A percentile compares a stretch with the other conserved stretches of the same genome.
Conservation (phyloP, 495 filamentous ascomycete genomes). For the Xylaria sp. region DNA sequence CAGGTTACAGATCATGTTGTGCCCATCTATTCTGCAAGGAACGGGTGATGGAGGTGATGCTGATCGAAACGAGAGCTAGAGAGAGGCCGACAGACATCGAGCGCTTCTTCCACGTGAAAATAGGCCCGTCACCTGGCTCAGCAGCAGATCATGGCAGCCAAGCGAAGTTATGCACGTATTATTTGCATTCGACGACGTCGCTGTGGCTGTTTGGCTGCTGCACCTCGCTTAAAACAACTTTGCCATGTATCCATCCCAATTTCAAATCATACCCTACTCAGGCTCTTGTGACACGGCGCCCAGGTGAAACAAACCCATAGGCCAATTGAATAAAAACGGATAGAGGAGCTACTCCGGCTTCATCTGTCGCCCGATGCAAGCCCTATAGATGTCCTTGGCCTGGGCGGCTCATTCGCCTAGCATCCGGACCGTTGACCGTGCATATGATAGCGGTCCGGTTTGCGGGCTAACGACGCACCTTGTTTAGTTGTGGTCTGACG, state of each 20-base stretch:
- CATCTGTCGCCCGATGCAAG: slow-evolving; percentile 14
- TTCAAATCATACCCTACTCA: slow-evolving; percentile 3
- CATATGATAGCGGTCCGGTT: not conserved
- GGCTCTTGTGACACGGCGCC: slow-evolving; percentile 5
- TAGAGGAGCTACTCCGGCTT: not conserved
- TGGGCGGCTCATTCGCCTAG: slow-evolving; percentile 11
- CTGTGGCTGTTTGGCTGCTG: slow-evolving; percentile 1
- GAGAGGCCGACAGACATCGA: slow-evolving; percentile 2
- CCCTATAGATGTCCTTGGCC: slow-evolving; percentile 3
- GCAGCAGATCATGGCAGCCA: slow-evolving; percentile 6
- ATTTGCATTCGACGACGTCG: slow-evolving; percentile 12
- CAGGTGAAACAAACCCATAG: not conserved
- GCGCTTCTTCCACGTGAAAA: slow-evolving; percentile 11
- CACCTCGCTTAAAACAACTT: not conserved
- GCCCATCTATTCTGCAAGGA: slow-evolving; percentile 8
- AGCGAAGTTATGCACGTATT: slow-evolving; percentile 17
- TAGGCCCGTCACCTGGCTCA: not conserved
- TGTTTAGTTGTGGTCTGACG: not conserved
- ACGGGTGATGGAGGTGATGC: not conserved
- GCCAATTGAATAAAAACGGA: not conserved
- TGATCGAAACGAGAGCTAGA: not conserved
- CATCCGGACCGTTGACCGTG: slow-evolving; percentile 5
- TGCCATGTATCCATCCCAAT: not conserved
- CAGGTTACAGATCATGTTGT: not conserved
- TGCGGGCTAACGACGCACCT: slow-evolving; percentile 7